Evolutionary conservation across 495 filamentous ascomycete species (phyloP).

Genomic region (Talaromyces adpressus): DNA sequence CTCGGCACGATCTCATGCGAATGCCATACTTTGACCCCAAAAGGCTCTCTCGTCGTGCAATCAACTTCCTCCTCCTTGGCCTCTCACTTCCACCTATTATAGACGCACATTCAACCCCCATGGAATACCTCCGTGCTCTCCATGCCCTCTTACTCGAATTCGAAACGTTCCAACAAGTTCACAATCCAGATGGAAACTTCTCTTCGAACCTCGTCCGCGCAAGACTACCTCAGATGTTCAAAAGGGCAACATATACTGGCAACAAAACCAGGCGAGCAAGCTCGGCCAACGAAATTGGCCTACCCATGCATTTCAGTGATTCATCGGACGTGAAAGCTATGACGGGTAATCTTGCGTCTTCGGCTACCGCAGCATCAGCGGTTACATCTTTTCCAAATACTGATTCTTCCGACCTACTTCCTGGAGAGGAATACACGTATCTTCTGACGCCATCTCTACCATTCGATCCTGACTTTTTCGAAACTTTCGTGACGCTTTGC

Average conservation of each 20-base stretch:
- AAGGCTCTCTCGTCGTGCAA: conserved; percentile 78
- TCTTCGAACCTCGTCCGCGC: conserved; percentile 67
- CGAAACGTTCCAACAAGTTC: conserved; percentile 82
- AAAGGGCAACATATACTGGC: conserved; percentile 53
- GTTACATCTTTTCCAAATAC: conserved; percentile 40
- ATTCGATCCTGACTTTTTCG: conserved; percentile 96
- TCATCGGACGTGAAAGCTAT: conserved; percentile 42
- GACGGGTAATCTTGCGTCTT: conserved; percentile 31
- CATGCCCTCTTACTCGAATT: conserved; percentile 86
- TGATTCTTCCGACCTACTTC: conserved; percentile 47
- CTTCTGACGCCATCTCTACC: conserved; percentile 87
- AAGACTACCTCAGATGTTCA: conserved; percentile 85
- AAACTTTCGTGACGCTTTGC: conserved; percentile 94
- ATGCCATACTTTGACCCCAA: conserved; percentile 79
- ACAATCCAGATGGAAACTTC: conserved; percentile 65
- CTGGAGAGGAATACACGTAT: conserved; percentile 78
- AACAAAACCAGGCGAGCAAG: conserved; percentile 67
- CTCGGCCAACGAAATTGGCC: conserved; percentile 58
- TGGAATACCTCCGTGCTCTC: conserved; percentile 81
- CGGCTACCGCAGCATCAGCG: conserved; percentile 29
- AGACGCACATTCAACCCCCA: conserved; percentile 70
- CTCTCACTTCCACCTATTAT: conserved; percentile 83
- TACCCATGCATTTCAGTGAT: conserved; percentile 50
- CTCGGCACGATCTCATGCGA: conserved; percentile 68
- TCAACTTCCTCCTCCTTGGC: conserved; percentile 88